A percentile compares a stretch with the other conserved stretches of the same genome.
Conservation (phyloP, 164 flowering plant genomes). For the Chimonanthus salicifolius region DNA sequence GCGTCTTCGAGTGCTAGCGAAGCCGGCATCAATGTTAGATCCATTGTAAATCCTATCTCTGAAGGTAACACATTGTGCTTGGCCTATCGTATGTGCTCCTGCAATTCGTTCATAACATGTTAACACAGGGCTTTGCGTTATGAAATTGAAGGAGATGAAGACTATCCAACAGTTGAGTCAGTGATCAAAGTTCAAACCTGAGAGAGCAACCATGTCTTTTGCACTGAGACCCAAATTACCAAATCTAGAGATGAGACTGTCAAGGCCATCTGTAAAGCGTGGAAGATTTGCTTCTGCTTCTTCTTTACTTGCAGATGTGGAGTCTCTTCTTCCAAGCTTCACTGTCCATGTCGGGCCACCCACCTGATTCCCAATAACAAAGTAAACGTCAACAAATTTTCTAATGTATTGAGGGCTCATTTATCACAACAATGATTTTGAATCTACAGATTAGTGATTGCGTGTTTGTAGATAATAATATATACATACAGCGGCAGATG, state of each 20-base stretch:
- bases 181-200: conserved; percentile 1
- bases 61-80: conserved; percentile 24
- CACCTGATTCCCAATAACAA: background rate
- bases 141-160: background rate
- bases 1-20: conserved; percentile 25
- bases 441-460: no score
- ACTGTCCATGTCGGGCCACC: conserved; percentile 8
- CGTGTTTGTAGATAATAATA: background rate
- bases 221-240: conserved; percentile 6
- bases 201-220: conserved; percentile 9
- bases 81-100: conserved; percentile 48
- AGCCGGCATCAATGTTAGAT: conserved; percentile 36
- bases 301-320: conserved; percentile 9
- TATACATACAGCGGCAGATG: conserved; percentile 9
- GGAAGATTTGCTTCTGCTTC: conserved; percentile 4
- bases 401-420: no score
- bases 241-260: conserved; percentile 3
- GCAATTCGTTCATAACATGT: background rate
- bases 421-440: no score
- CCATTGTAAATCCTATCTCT: conserved; percentile 32
- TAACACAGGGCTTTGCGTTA: no score
- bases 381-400: no score
- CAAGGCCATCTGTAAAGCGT: conserved; percentile 3
- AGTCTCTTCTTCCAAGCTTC: conserved; percentile 25
- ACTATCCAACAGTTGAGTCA: background rate